phyloP scores from a whole-genome alignment of 202 grass and related monocot genomes.

The Saccharum hybrid region DNA sequence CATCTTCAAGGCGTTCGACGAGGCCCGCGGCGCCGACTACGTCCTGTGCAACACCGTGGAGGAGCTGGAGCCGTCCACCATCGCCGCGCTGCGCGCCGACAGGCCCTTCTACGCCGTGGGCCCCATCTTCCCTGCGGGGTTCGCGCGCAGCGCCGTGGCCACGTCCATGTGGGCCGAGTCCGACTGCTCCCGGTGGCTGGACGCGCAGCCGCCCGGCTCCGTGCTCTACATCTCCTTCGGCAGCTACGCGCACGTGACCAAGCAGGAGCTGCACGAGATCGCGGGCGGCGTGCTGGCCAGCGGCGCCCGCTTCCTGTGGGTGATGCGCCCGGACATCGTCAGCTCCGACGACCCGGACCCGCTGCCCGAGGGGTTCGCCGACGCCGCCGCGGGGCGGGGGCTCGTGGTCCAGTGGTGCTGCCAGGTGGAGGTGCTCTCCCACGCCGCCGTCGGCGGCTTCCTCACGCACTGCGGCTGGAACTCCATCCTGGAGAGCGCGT shows the following conservation, averaged over 20 bases:
- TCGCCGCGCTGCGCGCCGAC: constrained; percentile 54
- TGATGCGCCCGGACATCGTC: constrained; percentile 57
- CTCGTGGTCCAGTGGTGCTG: constrained; percentile 72
- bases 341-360: constrained; percentile 60
- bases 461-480: constrained; percentile 85
- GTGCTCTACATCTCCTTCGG: constrained; percentile 85
- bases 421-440: constrained; percentile 66
- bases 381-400: constrained; percentile 31
- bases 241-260: constrained; percentile 59
- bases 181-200: constrained; percentile 68
- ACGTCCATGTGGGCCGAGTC: constrained; percentile 68
- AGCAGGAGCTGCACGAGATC: constrained; percentile 59
- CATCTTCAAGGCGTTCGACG: constrained; percentile 67
- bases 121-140: constrained; percentile 58
- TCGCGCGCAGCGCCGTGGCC: constrained; percentile 49
- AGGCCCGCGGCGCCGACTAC: constrained; percentile 58
- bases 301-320: constrained; percentile 69
- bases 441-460: constrained; percentile 63
- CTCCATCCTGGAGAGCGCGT: constrained; percentile 61
- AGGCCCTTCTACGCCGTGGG: constrained; percentile 69
- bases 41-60: constrained; percentile 76
- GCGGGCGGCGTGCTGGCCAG: constrained; percentile 60
- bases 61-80: constrained; percentile 62
- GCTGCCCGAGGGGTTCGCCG: constrained; percentile 49
- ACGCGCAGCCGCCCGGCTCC: constrained; percentile 38